Evolutionary conservation across 2,329 filamentous ascomycete genomes (phyloP).

Genomic region (Ustilaginoidea virens): DNA sequence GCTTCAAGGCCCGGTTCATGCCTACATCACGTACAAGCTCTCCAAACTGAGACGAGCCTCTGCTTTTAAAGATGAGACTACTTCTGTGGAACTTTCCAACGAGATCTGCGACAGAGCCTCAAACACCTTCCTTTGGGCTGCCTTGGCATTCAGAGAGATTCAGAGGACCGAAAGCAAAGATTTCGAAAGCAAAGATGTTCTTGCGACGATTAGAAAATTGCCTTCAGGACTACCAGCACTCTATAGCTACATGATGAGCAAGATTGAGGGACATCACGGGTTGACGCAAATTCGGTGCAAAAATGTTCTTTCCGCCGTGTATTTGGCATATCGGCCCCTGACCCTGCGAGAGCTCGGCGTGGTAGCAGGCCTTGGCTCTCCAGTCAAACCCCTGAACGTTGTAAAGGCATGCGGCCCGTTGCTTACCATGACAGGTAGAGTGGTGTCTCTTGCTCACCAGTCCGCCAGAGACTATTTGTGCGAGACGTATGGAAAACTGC

Average conservation of each 20-base stretch:
- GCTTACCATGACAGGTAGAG: slow-evolving; percentile 15
- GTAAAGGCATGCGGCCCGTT: slow-evolving; percentile 21
- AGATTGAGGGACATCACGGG: slow-evolving; percentile 1
- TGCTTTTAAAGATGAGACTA: slow-evolving; percentile 3
- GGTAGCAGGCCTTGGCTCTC: slow-evolving; percentile 9
- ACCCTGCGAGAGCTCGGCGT: slow-evolving; percentile 15
- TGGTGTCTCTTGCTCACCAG: slow-evolving; percentile 24
- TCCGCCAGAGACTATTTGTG: slow-evolving; percentile 26
- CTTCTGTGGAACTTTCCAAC: slow-evolving; percentile 4
- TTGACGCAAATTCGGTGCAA: slow-evolving; percentile 3
- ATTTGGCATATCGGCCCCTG: slow-evolving; percentile 19
- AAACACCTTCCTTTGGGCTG: slow-evolving; percentile 9
- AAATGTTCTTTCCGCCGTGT: slow-evolving; percentile 7
- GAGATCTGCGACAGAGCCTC: slow-evolving; percentile 5
- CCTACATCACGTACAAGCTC: slow-evolving; percentile 22
- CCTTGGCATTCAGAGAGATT: slow-evolving; percentile 6
- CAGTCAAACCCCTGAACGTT: slow-evolving; percentile 9
- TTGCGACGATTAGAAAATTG: slow-evolving; percentile 3
- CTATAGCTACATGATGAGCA: slow-evolving; percentile 3
- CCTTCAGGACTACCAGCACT: slow-evolving; percentile 4
- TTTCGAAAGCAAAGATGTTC: slow-evolving; percentile 4
- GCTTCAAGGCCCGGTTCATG: slow-evolving; percentile 18
- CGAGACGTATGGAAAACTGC: slow-evolving; percentile 9
- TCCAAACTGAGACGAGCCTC: slow-evolving; percentile 1
- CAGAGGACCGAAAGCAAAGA: slow-evolving; percentile 3